These are phyloP conservation scores for Candida rishiriensis DNA, from an alignment of 805 yeast species.

Conservation along the genomic window DNA sequence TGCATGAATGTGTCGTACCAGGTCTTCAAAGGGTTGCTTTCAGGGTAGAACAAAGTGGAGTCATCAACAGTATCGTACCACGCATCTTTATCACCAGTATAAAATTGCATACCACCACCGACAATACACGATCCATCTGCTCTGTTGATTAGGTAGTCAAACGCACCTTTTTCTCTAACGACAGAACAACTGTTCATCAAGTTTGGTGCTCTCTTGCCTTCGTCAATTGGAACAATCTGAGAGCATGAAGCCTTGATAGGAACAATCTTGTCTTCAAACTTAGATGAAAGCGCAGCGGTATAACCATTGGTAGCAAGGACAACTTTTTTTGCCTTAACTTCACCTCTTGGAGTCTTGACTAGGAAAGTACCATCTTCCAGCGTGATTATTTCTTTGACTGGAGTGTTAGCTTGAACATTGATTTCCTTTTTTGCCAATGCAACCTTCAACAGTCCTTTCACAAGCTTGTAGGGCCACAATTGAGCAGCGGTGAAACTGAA, in stretches of 20 bases:
- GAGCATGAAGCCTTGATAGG: neutral
- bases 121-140: neutral
- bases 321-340: neutral
- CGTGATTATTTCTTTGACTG: neutral
- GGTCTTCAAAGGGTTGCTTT: neutral
- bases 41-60: neutral
- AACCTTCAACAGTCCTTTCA: neutral
- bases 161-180: neutral
- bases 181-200: neutral
- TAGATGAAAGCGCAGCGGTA: neutral
- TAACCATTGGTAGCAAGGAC: neutral
- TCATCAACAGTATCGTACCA: neutral
- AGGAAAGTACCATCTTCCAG: neutral
- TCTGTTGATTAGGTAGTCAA: neutral
- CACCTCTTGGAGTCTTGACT: neutral
- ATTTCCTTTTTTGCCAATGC: neutral
- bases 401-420: neutral
- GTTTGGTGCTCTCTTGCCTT: neutral
- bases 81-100: neutral
- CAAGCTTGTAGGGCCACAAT: neutral
- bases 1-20: constrained; percentile 29
- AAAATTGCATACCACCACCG: neutral
- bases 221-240: neutral
- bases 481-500: neutral
- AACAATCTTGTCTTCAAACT: neutral